A percentile compares a stretch with the other conserved stretches of the same genome.
phyloP scores from a whole-genome alignment of 2,329 filamentous ascomycete species.

The Scopulariopsis brevicaulis region DNA sequence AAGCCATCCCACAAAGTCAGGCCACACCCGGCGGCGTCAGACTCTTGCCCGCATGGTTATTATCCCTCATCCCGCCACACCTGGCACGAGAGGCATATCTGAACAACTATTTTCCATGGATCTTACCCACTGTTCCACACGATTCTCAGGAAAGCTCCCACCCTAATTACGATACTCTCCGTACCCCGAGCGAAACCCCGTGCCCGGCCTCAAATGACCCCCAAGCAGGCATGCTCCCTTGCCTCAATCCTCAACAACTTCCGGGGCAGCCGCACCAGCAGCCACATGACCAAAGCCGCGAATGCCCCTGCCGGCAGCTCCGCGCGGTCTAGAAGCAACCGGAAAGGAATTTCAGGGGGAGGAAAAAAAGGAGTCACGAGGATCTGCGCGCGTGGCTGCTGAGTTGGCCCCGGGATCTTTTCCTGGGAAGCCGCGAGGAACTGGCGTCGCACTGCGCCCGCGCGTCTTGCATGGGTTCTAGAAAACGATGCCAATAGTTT shows the following conservation, averaged over 20 bases:
- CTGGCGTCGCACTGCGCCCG: background rate
- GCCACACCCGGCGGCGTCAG: too few relatives aligned
- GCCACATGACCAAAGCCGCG: background rate
- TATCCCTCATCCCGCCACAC: too few relatives aligned
- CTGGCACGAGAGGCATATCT: too few relatives aligned
- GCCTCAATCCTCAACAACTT: background rate
- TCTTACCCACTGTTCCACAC: background rate
- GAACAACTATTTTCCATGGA: background rate
- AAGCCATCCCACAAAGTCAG: too few relatives aligned
- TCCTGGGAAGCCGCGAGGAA: background rate
- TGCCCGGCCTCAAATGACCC: background rate
- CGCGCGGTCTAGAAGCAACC: background rate
- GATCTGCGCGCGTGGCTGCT: background rate
- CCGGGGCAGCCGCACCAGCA: background rate
- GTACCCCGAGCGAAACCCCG: background rate
- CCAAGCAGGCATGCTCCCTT: background rate
- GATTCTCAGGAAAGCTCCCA: background rate
- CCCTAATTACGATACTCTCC: background rate
- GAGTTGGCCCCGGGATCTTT: background rate
- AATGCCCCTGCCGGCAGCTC: background rate
- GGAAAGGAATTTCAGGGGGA: background rate
- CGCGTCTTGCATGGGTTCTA: too few relatives aligned
- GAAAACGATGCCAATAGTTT: background rate
- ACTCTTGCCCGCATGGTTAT: too few relatives aligned
- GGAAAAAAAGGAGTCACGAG: background rate